These are phyloP conservation scores for Colletotrichum orbiculare DNA, from an alignment of 2,329 filamentous ascomycete species.

Conservation along the genomic window DNA sequence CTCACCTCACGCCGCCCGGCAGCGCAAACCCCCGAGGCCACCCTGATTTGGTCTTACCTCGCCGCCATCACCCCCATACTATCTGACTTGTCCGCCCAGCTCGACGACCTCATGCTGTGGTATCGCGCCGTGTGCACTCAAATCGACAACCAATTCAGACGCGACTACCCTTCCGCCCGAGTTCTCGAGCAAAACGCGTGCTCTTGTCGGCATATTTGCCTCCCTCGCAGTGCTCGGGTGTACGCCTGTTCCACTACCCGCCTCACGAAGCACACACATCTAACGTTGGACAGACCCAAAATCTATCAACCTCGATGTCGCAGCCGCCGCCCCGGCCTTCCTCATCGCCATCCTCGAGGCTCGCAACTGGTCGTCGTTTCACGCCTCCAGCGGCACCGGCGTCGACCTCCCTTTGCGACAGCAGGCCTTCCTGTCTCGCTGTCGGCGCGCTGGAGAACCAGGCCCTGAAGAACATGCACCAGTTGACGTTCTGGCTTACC, in stretches of 20 bases:
- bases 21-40: background rate
- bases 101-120: constrained; percentile 1
- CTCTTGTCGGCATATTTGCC: constrained; percentile 3
- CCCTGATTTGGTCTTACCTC: background rate
- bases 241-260: background rate
- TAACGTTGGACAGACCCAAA: background rate
- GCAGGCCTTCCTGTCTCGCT: background rate
- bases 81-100: background rate
- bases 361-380: background rate
- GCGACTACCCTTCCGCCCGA: background rate
- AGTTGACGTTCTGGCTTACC: background rate
- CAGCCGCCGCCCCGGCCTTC: background rate
- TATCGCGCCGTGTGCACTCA: constrained; percentile 4
- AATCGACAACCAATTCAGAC: background rate
- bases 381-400: background rate
- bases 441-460: background rate
- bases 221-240: background rate
- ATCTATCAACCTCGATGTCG: background rate
- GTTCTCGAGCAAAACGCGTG: constrained; percentile 2
- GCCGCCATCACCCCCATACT: constrained; percentile 4
- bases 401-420: background rate
- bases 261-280: background rate
- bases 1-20: background rate
- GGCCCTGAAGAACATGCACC: background rate
- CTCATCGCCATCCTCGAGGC: background rate